Percentiles rank a stretch among this genome's conserved stretches.
These are phyloP conservation scores for Colletotrichum sansevieriae DNA, from an alignment of 2,329 filamentous ascomycete genomes.

Conservation along the genomic window DNA sequence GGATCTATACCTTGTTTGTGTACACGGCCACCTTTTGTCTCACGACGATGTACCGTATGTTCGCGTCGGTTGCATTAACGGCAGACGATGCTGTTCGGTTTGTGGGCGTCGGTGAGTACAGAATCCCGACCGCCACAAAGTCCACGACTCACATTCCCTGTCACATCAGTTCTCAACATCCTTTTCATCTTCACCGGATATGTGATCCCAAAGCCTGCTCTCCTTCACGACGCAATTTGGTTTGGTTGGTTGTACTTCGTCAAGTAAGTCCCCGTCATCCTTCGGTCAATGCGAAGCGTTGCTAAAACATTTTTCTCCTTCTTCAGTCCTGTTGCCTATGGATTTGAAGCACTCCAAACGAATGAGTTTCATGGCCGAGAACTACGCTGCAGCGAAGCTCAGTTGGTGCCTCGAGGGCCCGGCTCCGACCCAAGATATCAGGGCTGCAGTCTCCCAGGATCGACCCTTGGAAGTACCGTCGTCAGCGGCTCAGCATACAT, in stretches of 20 bases:
- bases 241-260: constrained; percentile 76
- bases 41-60: constrained; percentile 44
- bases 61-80: constrained; percentile 70
- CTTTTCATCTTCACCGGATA: constrained; percentile 78
- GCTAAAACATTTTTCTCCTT: too few species aligned
- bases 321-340: constrained; percentile 67
- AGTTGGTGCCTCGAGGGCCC: constrained; percentile 62
- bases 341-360: constrained; percentile 71
- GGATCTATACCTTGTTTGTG: constrained; percentile 36
- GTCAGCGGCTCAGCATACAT: constrained; percentile 71
- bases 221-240: constrained; percentile 74
- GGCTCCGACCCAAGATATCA: constrained; percentile 58
- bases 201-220: constrained; percentile 68
- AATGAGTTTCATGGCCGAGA: constrained; percentile 67
- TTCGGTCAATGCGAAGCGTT: too few species aligned
- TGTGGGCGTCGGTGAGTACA: constrained; percentile 37
- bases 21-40: constrained; percentile 38
- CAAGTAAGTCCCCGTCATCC: constrained; percentile 52
- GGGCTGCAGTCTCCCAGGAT: constrained; percentile 68
- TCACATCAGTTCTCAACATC: constrained; percentile 64
- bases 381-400: constrained; percentile 60
- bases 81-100: constrained; percentile 72
- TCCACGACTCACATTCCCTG: not conserved
- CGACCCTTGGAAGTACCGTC: constrained; percentile 58
- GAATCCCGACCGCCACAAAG: not conserved